Conservation (phyloP, 2,329 filamentous ascomycete genomes). For the Pseudocercospora ulei region DNA sequence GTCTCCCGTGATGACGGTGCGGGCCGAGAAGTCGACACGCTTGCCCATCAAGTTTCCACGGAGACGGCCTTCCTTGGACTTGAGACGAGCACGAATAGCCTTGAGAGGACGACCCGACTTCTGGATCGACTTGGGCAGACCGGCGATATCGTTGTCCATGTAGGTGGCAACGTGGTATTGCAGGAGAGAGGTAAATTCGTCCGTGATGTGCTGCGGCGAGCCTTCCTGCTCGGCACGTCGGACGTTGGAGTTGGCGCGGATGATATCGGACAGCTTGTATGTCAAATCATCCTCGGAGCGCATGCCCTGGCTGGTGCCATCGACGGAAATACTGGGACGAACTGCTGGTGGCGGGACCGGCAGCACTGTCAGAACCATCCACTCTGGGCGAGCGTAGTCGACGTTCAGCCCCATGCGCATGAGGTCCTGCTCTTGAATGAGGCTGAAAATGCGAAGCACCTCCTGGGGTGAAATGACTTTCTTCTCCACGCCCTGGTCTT, state of each 20-base stretch:
- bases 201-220: conserved; percentile 78
- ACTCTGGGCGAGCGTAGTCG: conserved; percentile 91
- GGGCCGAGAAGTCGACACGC: conserved; percentile 96
- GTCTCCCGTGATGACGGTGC: conserved; percentile 98
- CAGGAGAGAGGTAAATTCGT: conserved; percentile 81
- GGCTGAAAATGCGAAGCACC: conserved; percentile 76
- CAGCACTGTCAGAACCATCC: conserved; percentile 94
- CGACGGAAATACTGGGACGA: conserved; percentile 91
- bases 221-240: conserved; percentile 83
- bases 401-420: conserved; percentile 81
- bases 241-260: conserved; percentile 93
- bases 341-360: conserved; percentile 93
- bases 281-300: conserved; percentile 98
- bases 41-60: conserved; percentile 99
- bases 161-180: conserved; percentile 98
- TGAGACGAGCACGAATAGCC: conserved; percentile 89
- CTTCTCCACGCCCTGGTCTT: conserved; percentile 63
- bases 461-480: conserved; percentile 71
- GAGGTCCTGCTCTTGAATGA: conserved; percentile 72
- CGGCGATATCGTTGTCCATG: conserved; percentile 99
- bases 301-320: conserved; percentile 82
- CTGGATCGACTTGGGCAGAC: conserved; percentile 84
- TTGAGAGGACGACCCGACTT: conserved; percentile 96
- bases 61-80: conserved; percentile 97
- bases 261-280: conserved; percentile 96